A percentile compares a stretch with the other conserved stretches of the same genome.
These are phyloP conservation scores for Mycosarcoma maydis DNA, from an alignment of 1,284 basidiomycete species.

Conservation along the genomic window DNA sequence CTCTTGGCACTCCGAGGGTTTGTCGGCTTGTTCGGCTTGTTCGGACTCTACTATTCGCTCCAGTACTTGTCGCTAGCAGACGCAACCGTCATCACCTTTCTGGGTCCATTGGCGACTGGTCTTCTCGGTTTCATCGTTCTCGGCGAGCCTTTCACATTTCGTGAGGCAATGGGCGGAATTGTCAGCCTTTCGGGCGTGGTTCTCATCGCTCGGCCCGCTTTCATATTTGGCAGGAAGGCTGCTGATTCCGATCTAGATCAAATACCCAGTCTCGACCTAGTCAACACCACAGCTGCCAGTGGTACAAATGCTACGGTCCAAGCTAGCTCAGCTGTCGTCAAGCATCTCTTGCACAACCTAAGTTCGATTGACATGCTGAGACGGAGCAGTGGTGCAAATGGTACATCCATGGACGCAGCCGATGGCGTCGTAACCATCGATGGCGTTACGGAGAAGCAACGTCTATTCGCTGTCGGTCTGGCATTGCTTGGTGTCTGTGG, in stretches of 20 bases:
- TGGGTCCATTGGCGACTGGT: conserved; percentile 76
- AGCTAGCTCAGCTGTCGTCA: conserved; percentile 10
- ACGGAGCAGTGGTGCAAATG: conserved; percentile 2
- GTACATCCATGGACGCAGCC: neutral
- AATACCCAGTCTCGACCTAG: conserved; percentile 5
- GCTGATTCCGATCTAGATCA: conserved; percentile 32
- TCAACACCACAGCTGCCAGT: conserved; percentile 2
- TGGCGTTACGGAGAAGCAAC: conserved; percentile 68
- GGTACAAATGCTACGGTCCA: conserved; percentile 11
- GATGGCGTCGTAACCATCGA: conserved; percentile 11
- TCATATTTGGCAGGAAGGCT: conserved; percentile 41
- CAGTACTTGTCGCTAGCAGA: conserved; percentile 78
- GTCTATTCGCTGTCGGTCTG: conserved; percentile 72
- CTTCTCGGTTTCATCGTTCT: conserved; percentile 77
- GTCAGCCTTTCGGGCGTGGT: conserved; percentile 74
- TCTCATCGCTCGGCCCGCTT: conserved; percentile 69
- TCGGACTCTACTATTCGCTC: conserved; percentile 77
- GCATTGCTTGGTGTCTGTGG: conserved; percentile 74
- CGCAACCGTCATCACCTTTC: conserved; percentile 79
- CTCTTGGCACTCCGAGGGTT: conserved; percentile 74
- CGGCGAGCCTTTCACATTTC: conserved; percentile 74
- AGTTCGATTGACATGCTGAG: conserved; percentile 7
- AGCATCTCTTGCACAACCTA: conserved; percentile 22
- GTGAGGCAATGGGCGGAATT: conserved; percentile 75
- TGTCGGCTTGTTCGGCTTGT: conserved; percentile 71